Evolutionary conservation across 257 asterid species (phyloP).

Genomic region (Capsicum rhomboideum): DNA sequence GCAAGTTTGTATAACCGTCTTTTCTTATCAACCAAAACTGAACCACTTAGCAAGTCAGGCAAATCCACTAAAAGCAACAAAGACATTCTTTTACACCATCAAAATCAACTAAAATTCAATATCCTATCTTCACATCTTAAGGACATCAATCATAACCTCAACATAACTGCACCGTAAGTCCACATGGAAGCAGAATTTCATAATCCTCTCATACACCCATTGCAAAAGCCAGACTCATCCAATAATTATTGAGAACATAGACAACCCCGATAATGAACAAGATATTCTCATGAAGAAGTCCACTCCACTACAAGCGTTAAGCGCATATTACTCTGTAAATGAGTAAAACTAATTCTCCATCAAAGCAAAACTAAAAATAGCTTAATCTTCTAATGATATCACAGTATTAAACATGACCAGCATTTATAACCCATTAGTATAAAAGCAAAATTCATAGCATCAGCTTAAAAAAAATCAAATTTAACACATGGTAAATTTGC

Average conservation of each 20-base stretch:
- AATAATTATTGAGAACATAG: not conserved
- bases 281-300: no score
- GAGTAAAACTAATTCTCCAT: no score
- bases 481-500: not conserved
- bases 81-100: not conserved
- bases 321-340: no score
- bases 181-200: not conserved
- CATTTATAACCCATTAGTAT: no score
- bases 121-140: not conserved
- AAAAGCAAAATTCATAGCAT: not conserved
- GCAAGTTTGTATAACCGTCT: not conserved
- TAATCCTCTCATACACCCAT: not conserved
- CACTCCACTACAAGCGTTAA: not conserved
- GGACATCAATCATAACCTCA: not conserved
- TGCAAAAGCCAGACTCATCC: not conserved
- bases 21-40: not conserved
- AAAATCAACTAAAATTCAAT: not conserved
- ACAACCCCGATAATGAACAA: no score
- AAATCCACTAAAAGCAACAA: not conserved
- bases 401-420: no score
- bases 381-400: no score
- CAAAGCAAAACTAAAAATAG: not conserved
- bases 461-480: not conserved
- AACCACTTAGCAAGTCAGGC: not conserved
- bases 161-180: not conserved